Conservation (phyloP, 2,329 filamentous ascomycete genomes). For the Epicoccum sorghinum region DNA sequence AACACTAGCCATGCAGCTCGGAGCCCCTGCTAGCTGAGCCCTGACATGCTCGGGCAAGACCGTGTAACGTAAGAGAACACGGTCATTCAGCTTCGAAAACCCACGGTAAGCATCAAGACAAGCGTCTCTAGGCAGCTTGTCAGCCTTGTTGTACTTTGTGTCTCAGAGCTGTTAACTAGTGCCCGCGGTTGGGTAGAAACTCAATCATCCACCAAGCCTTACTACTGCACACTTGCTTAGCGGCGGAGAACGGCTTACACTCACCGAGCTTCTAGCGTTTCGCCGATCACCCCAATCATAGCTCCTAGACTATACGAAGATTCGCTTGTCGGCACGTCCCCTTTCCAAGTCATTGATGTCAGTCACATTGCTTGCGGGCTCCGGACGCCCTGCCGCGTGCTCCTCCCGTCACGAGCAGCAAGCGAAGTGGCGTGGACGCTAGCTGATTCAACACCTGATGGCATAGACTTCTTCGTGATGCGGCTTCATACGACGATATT, state of each 20-base stretch:
- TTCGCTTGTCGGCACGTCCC: neutral
- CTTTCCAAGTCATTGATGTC: slow-evolving; percentile 3
- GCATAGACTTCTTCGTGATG: neutral
- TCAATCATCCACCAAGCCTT: neutral
- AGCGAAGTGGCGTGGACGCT: slow-evolving; percentile 6
- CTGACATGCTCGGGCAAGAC: neutral
- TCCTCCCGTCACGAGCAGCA: neutral
- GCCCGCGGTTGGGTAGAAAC: neutral
- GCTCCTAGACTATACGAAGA: neutral
- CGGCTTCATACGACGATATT: neutral
- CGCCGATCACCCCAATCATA: neutral
- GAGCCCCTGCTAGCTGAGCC: slow-evolving; percentile 20
- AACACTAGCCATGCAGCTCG: slow-evolving; percentile 1
- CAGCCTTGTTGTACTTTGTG: slow-evolving; percentile 12
- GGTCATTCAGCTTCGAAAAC: slow-evolving; percentile 7
- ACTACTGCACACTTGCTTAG: slow-evolving; percentile 12
- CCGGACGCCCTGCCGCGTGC: neutral
- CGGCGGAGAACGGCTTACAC: slow-evolving; percentile 1
- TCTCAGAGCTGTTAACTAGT: slow-evolving; percentile 3
- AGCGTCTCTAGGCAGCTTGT: slow-evolving; percentile 8
- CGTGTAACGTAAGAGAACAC: slow-evolving; percentile 1
- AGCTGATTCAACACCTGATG: neutral
- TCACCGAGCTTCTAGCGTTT: slow-evolving; percentile 6
- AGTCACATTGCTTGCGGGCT: neutral
- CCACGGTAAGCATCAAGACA: slow-evolving; percentile 9